Conservation (phyloP, 345 rosid species). For the Raphanus raphanistrum region DNA sequence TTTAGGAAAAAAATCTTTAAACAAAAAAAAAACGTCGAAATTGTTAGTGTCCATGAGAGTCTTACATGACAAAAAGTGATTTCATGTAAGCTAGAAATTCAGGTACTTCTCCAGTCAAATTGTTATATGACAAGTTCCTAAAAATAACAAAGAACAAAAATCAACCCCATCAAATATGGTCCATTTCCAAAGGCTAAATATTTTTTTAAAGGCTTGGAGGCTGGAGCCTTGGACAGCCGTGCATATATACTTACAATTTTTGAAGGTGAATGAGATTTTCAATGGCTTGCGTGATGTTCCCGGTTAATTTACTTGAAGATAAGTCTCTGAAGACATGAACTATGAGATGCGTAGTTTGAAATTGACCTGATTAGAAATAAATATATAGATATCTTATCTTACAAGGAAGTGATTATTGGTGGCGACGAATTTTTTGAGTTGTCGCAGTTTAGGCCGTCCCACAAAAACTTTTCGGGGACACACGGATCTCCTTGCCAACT, state of each 20-base stretch:
- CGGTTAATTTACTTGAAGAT: not conserved
- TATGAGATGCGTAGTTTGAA: not conserved
- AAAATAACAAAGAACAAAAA: not conserved
- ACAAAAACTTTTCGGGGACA: not conserved
- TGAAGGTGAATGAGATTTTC: not conserved
- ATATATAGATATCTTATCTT: not conserved
- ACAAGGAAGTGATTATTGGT: not conserved
- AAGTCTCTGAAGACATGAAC: not conserved
- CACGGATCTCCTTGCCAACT: not conserved
- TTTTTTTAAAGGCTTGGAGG: not conserved
- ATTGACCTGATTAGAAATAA: not conserved
- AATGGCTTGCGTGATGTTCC: not conserved
- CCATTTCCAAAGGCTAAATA: not conserved
- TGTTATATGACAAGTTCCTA: not conserved
- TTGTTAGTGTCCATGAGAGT: slow-evolving; percentile 11
- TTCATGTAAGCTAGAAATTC: slow-evolving; percentile 43
- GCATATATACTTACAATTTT: not conserved
- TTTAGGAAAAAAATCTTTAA: not conserved
- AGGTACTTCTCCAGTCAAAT: slow-evolving; percentile 46
- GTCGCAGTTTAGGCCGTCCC: not conserved
- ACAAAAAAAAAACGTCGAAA: not conserved
- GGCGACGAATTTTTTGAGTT: not conserved
- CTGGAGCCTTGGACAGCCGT: not conserved
- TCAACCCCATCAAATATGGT: not conserved
- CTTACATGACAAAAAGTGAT: slow-evolving; percentile 54